Evolutionary conservation across 805 yeast genomes (phyloP), one percentile per base, ranked within the genome.

Genomic region (Candida verbasci): DNA sequence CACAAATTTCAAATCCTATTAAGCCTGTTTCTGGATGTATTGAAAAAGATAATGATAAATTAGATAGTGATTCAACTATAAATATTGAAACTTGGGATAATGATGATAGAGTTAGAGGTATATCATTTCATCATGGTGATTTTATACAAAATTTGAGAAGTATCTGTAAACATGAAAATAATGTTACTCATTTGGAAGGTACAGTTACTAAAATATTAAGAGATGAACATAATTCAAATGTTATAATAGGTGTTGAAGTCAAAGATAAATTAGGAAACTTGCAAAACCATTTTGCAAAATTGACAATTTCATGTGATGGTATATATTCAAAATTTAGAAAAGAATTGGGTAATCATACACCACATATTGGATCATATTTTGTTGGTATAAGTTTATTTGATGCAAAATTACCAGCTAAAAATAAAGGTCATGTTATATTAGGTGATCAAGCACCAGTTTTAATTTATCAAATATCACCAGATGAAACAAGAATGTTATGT

Each of bases 101-200:
- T 10, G 73, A 65, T 45, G 78, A 74, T 38, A 61, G 72, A 3
- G 75, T 73, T 3, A 60, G 72, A 47, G 98, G 98, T 39, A 84
- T 85, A 4, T 82, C 95, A 1, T 88, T 93, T 65, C 95, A 87
- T 50, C 97, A 93, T 56, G 98, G 98, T 15, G 80, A 78, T 39
- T 93, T 93, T 51, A 71, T 93, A 35, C 66, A 68, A 57, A 87
- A 87, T 52, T 69, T 93, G 46, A 75, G 98, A 47, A 52, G 56
- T 10, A 76, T 84, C n/a, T 89, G 85, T 15, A 67, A 71, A 33
- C 55, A 54, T 7, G 93, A 88, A 48, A 70, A 76, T 27, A 87
- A 88, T 49, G 85, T 91, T 14, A 80, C 89, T 2, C 66, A 82
- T 52, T 46, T 86, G 25, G 89, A 87, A 58, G 97, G 94, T 14